Evolutionary conservation across 495 filamentous ascomycete genomes (phyloP).

Genomic region (Penicilliopsis zonata): DNA sequence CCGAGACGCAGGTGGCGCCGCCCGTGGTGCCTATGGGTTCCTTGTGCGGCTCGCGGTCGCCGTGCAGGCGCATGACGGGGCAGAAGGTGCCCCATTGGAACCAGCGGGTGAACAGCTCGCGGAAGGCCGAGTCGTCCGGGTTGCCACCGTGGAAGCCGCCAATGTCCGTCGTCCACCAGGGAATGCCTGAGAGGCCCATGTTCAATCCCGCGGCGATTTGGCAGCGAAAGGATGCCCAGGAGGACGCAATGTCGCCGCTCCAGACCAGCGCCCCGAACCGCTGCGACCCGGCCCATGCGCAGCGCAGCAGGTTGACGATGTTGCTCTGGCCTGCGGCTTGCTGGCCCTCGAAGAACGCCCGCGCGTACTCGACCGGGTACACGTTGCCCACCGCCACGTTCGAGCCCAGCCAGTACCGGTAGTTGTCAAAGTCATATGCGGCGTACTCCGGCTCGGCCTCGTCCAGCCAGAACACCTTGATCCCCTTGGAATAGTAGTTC

Average conservation of each 20-base stretch:
- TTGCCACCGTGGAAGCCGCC: slow-evolving; percentile 49
- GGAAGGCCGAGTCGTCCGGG: slow-evolving; percentile 36
- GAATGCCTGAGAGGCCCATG: slow-evolving; percentile 44
- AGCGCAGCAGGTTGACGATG: slow-evolving; percentile 45
- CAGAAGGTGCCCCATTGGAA: slow-evolving; percentile 52
- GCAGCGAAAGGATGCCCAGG: slow-evolving; percentile 39
- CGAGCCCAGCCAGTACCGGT: slow-evolving; percentile 40
- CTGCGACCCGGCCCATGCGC: slow-evolving; percentile 48
- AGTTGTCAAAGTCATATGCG: slow-evolving; percentile 48
- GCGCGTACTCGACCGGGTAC: slow-evolving; percentile 41
- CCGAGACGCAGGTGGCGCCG: slow-evolving; percentile 19
- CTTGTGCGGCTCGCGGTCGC: slow-evolving; percentile 42
- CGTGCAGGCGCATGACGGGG: slow-evolving; percentile 47
- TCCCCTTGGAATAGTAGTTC: slow-evolving; percentile 46
- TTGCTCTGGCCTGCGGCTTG: slow-evolving; percentile 29
- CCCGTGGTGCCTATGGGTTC: slow-evolving; percentile 19
- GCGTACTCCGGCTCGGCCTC: slow-evolving; percentile 49
- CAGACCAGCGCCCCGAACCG: slow-evolving; percentile 48
- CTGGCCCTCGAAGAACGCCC: slow-evolving; percentile 46
- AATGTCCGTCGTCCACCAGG: slow-evolving; percentile 51
- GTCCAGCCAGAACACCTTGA: slow-evolving; percentile 48
- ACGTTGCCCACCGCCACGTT: slow-evolving; percentile 43
- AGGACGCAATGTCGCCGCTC: slow-evolving; percentile 46
- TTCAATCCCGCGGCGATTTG: slow-evolving; percentile 46
- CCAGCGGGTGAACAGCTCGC: slow-evolving; percentile 47